Evolutionary conservation across 2,329 filamentous ascomycete genomes (phyloP).

Genomic region (Talaromyces sp.): DNA sequence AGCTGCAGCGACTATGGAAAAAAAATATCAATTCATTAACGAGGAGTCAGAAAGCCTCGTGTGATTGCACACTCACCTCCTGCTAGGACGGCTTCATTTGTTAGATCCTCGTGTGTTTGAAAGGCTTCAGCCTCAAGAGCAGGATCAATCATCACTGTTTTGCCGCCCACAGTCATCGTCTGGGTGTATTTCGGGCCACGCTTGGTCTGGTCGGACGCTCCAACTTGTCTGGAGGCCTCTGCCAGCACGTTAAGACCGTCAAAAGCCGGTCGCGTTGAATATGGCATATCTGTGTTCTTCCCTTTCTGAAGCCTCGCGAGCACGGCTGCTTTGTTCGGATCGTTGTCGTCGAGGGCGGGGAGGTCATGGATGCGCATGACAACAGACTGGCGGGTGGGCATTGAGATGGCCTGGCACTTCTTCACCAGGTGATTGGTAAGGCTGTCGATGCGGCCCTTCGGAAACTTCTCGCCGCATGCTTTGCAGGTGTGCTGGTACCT

Average conservation of each 20-base stretch:
- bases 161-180: constrained; percentile 35
- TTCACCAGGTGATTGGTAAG: constrained; percentile 77
- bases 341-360: constrained; percentile 45
- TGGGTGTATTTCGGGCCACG: constrained; percentile 33
- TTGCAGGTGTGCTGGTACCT: constrained; percentile 90
- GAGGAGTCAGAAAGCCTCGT: not conserved
- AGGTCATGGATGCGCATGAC: constrained; percentile 68
- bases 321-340: constrained; percentile 34
- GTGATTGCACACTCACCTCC: constrained; percentile 4
- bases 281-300: constrained; percentile 36
- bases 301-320: constrained; percentile 24
- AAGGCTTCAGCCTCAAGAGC: constrained; percentile 37
- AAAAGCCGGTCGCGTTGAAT: constrained; percentile 56
- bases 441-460: constrained; percentile 81
- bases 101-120: constrained; percentile 25
- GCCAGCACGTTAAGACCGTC: constrained; percentile 81
- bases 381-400: constrained; percentile 69
- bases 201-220: constrained; percentile 45
- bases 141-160: constrained; percentile 38
- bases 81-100: constrained; percentile 19
- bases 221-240: constrained; percentile 78
- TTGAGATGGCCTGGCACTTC: constrained; percentile 74
- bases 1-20: constrained; percentile 16
- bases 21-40: not conserved
- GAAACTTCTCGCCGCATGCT: constrained; percentile 80